Conservation (phyloP, 352 stramenopile genomes). For the Pseudoperonospora humuli region DNA sequence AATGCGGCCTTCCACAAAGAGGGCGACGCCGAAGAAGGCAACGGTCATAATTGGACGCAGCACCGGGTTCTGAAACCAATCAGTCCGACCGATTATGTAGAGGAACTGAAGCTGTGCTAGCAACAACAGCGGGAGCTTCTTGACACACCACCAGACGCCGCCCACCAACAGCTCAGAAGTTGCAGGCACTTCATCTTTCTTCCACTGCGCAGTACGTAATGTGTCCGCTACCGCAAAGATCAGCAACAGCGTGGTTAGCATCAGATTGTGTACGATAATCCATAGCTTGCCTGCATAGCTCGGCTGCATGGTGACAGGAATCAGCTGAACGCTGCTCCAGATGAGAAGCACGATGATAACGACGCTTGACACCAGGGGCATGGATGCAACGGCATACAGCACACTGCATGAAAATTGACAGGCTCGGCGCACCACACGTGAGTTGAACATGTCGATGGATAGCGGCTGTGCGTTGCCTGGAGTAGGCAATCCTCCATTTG, state of each 20-base stretch:
- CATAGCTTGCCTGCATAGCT: slow-evolving; percentile 60
- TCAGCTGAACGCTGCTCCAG: slow-evolving; percentile 39
- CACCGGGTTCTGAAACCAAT: slow-evolving; percentile 73
- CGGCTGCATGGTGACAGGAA: slow-evolving; percentile 61
- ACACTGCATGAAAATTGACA: slow-evolving; percentile 72
- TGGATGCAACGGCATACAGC: slow-evolving; percentile 60
- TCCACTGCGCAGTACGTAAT: slow-evolving; percentile 59
- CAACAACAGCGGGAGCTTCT: slow-evolving; percentile 45
- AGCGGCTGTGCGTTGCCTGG: slow-evolving; percentile 44
- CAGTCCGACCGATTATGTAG: slow-evolving; percentile 50
- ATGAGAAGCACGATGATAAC: slow-evolving; percentile 42
- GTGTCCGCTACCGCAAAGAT: slow-evolving; percentile 61
- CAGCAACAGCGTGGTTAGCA: slow-evolving; percentile 53
- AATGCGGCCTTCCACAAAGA: slow-evolving; percentile 39
- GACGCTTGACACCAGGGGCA: slow-evolving; percentile 56
- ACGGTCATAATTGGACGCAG: slow-evolving; percentile 63
- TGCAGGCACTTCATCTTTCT: slow-evolving; percentile 55
- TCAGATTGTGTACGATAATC: slow-evolving; percentile 49
- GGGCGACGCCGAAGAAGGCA: slow-evolving; percentile 31
- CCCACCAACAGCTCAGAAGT: slow-evolving; percentile 43
- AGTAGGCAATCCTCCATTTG: slow-evolving; percentile 47
- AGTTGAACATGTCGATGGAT: slow-evolving; percentile 67
- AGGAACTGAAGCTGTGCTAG: slow-evolving; percentile 45
- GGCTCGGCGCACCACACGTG: slow-evolving; percentile 51
- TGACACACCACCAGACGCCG: slow-evolving; percentile 38